Evolutionary conservation across 2,329 filamentous ascomycete species (phyloP).

Genomic region (Calonectria pseudoreteaudii): DNA sequence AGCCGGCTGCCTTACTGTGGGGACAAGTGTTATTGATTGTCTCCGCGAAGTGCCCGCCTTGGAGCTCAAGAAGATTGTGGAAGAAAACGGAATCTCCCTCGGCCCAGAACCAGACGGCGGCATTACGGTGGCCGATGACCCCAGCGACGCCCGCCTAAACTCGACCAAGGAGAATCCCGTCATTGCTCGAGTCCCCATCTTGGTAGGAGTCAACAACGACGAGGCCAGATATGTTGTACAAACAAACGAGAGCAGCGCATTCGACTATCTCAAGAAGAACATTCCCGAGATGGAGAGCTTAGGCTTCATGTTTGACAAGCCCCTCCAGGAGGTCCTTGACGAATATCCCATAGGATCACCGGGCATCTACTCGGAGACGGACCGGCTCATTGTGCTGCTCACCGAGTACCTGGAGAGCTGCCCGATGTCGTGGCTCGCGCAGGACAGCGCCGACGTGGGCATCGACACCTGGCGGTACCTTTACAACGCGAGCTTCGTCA

Average conservation of each 20-base stretch:
- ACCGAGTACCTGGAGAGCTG: constrained; percentile 41
- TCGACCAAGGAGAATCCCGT: constrained; percentile 8
- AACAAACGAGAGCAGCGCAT: neutral
- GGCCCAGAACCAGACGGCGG: constrained; percentile 36
- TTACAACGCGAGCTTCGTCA: constrained; percentile 62
- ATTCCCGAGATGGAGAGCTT: neutral
- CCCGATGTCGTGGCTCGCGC: constrained; percentile 35
- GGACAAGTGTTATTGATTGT: constrained; percentile 30
- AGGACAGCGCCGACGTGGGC: constrained; percentile 46
- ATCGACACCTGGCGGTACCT: constrained; percentile 58
- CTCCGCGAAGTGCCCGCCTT: constrained; percentile 36
- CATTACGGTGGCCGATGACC: constrained; percentile 34
- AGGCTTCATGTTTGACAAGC: neutral
- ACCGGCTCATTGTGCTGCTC: constrained; percentile 29
- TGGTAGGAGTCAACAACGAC: constrained; percentile 38
- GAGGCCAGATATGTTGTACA: constrained; percentile 33
- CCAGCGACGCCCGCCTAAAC: constrained; percentile 22
- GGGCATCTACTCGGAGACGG: constrained; percentile 31
- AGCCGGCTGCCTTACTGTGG: constrained; percentile 19
- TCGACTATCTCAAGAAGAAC: neutral
- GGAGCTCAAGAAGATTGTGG: constrained; percentile 29
- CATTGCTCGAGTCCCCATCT: constrained; percentile 40
- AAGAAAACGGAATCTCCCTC: constrained; percentile 35
- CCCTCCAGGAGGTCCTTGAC: constrained; percentile 17
- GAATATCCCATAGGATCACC: constrained; percentile 32